Base-by-base conservation (phyloP, 148 eudicot species). In the Talinum fruticosum region DNA sequence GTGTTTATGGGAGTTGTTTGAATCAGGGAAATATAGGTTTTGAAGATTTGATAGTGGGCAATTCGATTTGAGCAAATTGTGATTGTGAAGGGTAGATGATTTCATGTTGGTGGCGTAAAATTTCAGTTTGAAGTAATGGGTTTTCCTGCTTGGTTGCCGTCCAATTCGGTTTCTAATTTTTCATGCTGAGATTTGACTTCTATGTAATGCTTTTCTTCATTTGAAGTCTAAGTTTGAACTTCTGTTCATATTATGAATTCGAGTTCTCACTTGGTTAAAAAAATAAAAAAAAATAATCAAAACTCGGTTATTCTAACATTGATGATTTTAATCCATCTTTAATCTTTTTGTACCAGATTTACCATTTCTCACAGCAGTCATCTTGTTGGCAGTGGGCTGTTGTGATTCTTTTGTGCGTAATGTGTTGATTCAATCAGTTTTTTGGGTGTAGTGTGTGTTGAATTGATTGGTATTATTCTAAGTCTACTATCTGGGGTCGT, bases 171-270 rank as follows among this genome's bases (percentile, higher is more conserved):
- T 59, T 70, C 10, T 3, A 7, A 30, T 32, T 66, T 54, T 36
- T 18, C 73, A 72, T 51, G 15, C 54, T 61, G 80, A 35, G 45
- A 72, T 81, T 77, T 66, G 26, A 16, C 5, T 38, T 53, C 65
- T 65, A 26, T 28, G 21, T 26, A 12, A 28, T 75, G 10, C 10
- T 57, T 26, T 15, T 10, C 10, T 54, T 2, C 19, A 18, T 21
- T 10, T 64, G 7, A 75, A 12, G 66, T 73, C 68, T 21, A 57
- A 23, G 1, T 1, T n/a, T 57, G 64, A 57, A 57, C 28, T 8
- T 65, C 13, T 24, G 28, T 8, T 44, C 14, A 30, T 10, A 61
- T 26, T 33, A 69, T 59, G 71, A 44, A 53, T 26, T 32, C 30
- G 32, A n/a, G 41, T 54, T 69, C 70, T 38, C 33, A 29, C 24